phyloP scores from a whole-genome alignment of 2,329 filamentous ascomycete species.

The Colletotrichum falcatum region DNA sequence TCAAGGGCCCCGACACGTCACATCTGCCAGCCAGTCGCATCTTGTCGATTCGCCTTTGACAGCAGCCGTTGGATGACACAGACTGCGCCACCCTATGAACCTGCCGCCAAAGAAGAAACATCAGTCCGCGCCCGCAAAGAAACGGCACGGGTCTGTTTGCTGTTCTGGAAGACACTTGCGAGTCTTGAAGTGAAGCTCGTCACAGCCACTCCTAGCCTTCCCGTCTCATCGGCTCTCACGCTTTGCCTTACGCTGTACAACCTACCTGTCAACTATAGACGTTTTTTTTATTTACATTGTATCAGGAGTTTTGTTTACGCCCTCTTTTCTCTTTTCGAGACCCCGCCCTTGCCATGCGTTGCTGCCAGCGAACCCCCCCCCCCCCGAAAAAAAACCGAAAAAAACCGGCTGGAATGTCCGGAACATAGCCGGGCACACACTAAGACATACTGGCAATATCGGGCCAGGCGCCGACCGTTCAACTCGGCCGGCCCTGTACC shows the following conservation, averaged over 20 bases:
- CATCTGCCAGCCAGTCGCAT: conserved; percentile 40
- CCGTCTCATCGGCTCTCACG: conserved; percentile 2
- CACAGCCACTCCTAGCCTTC: conserved; percentile 18
- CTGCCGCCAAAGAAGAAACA: conserved; percentile 35
- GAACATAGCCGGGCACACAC: neutral
- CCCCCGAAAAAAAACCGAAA: too few species aligned
- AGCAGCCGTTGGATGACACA: conserved; percentile 32
- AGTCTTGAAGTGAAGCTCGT: conserved; percentile 39
- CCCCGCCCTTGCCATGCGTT: conserved; percentile 31
- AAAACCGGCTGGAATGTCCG: conserved; percentile 14
- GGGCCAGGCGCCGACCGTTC: conserved; percentile 12
- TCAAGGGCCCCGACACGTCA: conserved; percentile 29
- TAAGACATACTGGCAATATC: neutral
- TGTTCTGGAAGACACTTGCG: conserved; percentile 39
- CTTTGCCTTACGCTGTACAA: neutral
- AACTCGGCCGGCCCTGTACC: neutral
- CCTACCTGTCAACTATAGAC: conserved; percentile 30
- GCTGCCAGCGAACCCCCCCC: neutral
- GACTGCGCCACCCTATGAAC: conserved; percentile 35
- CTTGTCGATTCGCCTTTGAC: conserved; percentile 28
- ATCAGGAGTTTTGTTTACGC: neutral
- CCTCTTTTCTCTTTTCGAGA: too few species aligned
- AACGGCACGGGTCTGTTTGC: conserved; percentile 27
- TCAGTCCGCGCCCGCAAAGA: conserved; percentile 25
- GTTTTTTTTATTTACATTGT: conserved; percentile 34